Base-by-base conservation (phyloP, 257 asterid genomes). In the Nicotiana attenuata region DNA sequence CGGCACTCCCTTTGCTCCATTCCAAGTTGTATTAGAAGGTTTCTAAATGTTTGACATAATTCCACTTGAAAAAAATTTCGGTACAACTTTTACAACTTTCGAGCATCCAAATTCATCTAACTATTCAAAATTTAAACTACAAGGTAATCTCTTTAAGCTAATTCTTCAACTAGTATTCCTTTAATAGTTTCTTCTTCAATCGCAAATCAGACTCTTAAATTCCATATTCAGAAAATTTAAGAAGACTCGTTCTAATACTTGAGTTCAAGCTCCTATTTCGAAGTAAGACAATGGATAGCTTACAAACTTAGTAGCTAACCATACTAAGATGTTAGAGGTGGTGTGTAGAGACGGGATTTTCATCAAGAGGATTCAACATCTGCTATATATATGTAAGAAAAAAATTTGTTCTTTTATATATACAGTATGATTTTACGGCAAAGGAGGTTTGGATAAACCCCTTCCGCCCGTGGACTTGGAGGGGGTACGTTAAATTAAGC, bases 361-460 rank as follows among this genome's bases (percentile, higher is more conserved):
- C 50, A 41, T 41, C 11, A 9, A 41, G 50, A 3, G 50, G 50
- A 13, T 41, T 41, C 50, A 9, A 41, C 13, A 41, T 41, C 13
- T 41, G 1, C 50, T 9, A 41, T 41, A 41, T 0, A 41, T 41
- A 41, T 0, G 11, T 7, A 41, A 2, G 3, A 9, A 41, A 41
- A 41, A 9, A 9, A 41, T 0, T 0, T 38, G 10, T 0, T 0
- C 11, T 8, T n/a, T n/a, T 0, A 0, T 41, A 41, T 41, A 8
- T 41, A 41, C 11, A 41, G 50, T 41, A 0, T 41, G 0, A 41
- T 7, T 41, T 41, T 41, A 41, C 50, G 10, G 50, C 1, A 41
- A 41, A 9, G 3, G 47, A 41, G 47, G 2, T 41, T 41, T 0
- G 3, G 10, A 1, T 41, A 1, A 41, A 8, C 47, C 47, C 47